Evolutionary conservation across 1,139 yeast species (phyloP), one percentile per base, ranked within the genome.

Genomic region (Candida sojae): DNA sequence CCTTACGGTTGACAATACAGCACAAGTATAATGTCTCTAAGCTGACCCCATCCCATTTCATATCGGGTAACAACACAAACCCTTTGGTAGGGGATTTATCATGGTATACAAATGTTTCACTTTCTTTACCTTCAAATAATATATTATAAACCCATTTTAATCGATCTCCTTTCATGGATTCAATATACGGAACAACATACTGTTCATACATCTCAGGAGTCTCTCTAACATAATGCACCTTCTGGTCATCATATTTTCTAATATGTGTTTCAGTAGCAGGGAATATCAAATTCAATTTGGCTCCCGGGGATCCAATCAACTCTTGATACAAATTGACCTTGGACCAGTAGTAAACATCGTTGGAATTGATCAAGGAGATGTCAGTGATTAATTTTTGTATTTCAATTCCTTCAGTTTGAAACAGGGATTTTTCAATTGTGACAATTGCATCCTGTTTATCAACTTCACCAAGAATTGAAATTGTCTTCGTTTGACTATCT

Each of bases 201-300:
- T 68, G 55, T 5, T 64, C 46, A 68, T 92, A 93, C 70, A 82
- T 73, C 46, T 84, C 84, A 0, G 97, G 96, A 2, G 97, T 90
- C 62, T 95, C 99, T 21, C 68, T 62, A 2, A 93, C 76, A 59
- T 86, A 70, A 57, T 85, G 90, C 38, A 64, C 57, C 21, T 67
- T 67, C 58, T 87, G 92, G 13, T 67, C 71, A 12, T 80, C 74
- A 60, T 82, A 90, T 67, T 93, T 93, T 47, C 78, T 78, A 48
- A 93, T 84, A 61, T 93, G 99, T 8, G 86, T 80, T 47, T 83
- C 86, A 0, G 97, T 86, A 0, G 99, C 98, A 1, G 99, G 99
- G 63, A 82, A 90, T 17, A 93, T 85, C 51, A 93, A 56, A 57
- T 86, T 90, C 49, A 89, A 61, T 60, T 92, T 92, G 10, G 86